Conservation (phyloP, 768 basidiomycete genomes). For the Mycena sanguinolenta region DNA sequence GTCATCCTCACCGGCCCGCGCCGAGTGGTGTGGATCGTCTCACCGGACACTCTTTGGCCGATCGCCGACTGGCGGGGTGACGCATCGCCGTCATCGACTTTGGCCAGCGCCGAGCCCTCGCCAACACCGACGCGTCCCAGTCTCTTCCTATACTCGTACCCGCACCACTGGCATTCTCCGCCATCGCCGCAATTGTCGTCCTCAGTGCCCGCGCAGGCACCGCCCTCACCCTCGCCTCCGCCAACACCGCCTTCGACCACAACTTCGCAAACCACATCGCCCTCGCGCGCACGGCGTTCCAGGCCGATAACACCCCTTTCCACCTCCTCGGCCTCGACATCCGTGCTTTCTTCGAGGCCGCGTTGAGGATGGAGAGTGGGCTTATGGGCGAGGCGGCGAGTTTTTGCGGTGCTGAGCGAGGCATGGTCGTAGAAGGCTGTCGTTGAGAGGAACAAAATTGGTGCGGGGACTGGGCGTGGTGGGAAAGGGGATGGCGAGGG, state of each 20-base stretch:
- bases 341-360: slow-evolving; percentile 82
- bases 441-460: slow-evolving; percentile 28
- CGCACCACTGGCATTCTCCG: no score
- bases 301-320: slow-evolving; percentile 62
- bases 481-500: slow-evolving; percentile 39
- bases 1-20: no score
- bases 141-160: no score
- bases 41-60: no score
- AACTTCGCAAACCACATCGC: slow-evolving; percentile 79
- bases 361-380: slow-evolving; percentile 82
- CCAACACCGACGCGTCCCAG: no score
- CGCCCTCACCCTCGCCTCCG: slow-evolving; percentile 49
- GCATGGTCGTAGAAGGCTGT: slow-evolving; percentile 70
- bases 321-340: slow-evolving; percentile 81
- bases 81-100: no score
- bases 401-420: slow-evolving; percentile 70
- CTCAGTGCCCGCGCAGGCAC: no score
- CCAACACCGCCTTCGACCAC: slow-evolving; percentile 70
- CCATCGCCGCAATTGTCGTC: no score
- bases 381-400: slow-evolving; percentile 74
- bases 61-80: no score
- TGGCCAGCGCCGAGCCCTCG: no score
- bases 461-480: no score
- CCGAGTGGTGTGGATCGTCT: no score
- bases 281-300: slow-evolving; percentile 65